phyloP scores from a whole-genome alignment of 2,329 filamentous ascomycete species.

The Claviceps fusiformis region DNA sequence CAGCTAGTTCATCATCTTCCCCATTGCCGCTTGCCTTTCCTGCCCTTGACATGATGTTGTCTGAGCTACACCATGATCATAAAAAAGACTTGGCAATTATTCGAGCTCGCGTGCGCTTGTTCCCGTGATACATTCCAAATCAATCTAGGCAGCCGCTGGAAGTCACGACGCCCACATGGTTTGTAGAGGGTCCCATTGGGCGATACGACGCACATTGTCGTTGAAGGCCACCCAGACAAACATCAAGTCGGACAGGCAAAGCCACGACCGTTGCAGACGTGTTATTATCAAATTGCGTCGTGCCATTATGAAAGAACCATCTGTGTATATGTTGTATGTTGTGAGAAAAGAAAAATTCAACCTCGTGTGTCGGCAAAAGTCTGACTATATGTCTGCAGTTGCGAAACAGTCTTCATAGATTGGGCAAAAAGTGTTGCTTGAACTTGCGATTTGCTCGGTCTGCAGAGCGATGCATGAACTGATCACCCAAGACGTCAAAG shows the following conservation, averaged over 20 bases:
- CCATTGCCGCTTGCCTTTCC: neutral
- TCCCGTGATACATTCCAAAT: too few species aligned
- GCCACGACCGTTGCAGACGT: too few species aligned
- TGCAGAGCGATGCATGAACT: conserved; percentile 69
- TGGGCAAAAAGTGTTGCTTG: conserved; percentile 59
- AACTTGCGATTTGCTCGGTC: conserved; percentile 88
- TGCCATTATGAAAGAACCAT: too few species aligned
- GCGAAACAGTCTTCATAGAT: neutral
- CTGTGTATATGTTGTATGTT: neutral
- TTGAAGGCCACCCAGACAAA: neutral
- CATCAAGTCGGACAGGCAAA: neutral
- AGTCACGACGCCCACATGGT: neutral
- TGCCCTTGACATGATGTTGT: neutral
- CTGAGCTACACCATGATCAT: neutral
- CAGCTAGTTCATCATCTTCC: neutral
- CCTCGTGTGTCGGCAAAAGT: neutral
- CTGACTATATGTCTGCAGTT: neutral
- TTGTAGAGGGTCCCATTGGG: neutral
- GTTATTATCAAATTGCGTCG: neutral
- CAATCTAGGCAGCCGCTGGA: neutral
- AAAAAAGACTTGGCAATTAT: neutral
- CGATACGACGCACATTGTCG: neutral
- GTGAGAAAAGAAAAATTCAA: neutral
- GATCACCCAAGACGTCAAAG: conserved; percentile 79
- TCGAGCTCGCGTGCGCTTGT: neutral